Percentiles rank a stretch among this genome's conserved stretches.
Conservation (phyloP, 2,329 filamentous ascomycete species). For the Pyrenochaeta sp. region DNA sequence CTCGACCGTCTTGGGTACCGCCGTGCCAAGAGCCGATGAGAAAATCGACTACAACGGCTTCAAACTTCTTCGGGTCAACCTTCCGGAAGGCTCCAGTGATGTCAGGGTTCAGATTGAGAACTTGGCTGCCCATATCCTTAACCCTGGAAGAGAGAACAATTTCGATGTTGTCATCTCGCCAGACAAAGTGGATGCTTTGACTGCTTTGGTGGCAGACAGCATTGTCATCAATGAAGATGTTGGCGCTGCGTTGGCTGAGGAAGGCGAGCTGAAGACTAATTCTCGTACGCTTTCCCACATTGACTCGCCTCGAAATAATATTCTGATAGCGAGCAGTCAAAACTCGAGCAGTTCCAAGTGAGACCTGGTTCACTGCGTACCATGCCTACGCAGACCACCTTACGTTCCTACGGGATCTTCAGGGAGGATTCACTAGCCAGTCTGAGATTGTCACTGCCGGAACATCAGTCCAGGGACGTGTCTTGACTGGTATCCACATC, state of each 20-base stretch:
- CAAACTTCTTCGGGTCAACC: conserved; percentile 42
- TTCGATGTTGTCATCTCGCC: conserved; percentile 49
- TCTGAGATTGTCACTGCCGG: conserved; percentile 46
- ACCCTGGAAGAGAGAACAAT: conserved; percentile 36
- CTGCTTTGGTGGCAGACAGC: conserved; percentile 33
- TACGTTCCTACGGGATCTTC: conserved; percentile 44
- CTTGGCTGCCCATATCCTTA: conserved; percentile 43
- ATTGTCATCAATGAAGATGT: conserved; percentile 46
- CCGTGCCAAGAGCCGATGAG: conserved; percentile 35
- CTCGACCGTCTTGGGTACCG: conserved; percentile 31
- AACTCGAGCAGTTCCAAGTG: conserved; percentile 33
- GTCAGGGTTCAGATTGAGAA: conserved; percentile 41
- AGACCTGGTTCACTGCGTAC: conserved; percentile 49
- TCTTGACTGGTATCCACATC: conserved; percentile 48
- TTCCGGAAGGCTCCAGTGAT: conserved; percentile 17
- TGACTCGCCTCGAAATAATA: neutral
- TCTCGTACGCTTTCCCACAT: conserved; percentile 31
- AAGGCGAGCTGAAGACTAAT: conserved; percentile 37
- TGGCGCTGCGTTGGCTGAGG: conserved; percentile 42
- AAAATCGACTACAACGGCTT: conserved; percentile 49
- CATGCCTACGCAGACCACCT: conserved; percentile 47
- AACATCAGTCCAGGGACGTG: conserved; percentile 42
- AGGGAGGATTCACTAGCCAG: conserved; percentile 40
- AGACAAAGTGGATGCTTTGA: conserved; percentile 41
- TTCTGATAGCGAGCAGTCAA: conserved; percentile 23